These are phyloP conservation scores for Linnemannia schmuckeri DNA, from an alignment of 192 early-diverging fungal genomes.

Conservation along the genomic window DNA sequence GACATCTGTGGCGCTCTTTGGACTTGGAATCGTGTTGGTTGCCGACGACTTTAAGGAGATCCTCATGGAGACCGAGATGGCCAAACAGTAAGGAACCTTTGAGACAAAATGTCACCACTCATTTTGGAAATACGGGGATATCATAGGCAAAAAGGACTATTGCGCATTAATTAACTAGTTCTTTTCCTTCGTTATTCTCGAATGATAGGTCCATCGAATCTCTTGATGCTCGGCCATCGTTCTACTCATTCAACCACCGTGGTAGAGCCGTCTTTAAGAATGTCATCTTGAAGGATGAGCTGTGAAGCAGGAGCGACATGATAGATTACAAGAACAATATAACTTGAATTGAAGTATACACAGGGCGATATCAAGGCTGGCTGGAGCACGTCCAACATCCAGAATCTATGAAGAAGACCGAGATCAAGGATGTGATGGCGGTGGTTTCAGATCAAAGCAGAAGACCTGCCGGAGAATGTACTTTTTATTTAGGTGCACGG, in stretches of 20 bases:
- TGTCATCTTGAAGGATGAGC: conserved; percentile 25
- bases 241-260: conserved; percentile 71
- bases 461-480: background rate
- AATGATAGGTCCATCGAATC: conserved; percentile 68
- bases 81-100: conserved; percentile 64
- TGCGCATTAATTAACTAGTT: background rate
- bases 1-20: conserved; percentile 59
- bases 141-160: background rate
- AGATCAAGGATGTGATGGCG: background rate
- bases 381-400: too few species aligned
- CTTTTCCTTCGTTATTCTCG: background rate
- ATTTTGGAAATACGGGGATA: background rate
- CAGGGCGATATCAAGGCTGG: too few species aligned
- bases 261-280: conserved; percentile 59
- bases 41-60: conserved; percentile 71
- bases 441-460: background rate
- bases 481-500: background rate
- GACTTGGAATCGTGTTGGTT: conserved; percentile 62
- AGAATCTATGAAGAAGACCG: too few species aligned
- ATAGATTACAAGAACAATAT: background rate
- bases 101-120: background rate
- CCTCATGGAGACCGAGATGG: conserved; percentile 71
- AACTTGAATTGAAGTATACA: background rate
- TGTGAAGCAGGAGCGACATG: background rate
- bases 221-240: conserved; percentile 70